Percentiles rank a stretch among this genome's conserved stretches.
phyloP scores from a whole-genome alignment of 1,284 basidiomycete species.

The Leccinum proximum region DNA sequence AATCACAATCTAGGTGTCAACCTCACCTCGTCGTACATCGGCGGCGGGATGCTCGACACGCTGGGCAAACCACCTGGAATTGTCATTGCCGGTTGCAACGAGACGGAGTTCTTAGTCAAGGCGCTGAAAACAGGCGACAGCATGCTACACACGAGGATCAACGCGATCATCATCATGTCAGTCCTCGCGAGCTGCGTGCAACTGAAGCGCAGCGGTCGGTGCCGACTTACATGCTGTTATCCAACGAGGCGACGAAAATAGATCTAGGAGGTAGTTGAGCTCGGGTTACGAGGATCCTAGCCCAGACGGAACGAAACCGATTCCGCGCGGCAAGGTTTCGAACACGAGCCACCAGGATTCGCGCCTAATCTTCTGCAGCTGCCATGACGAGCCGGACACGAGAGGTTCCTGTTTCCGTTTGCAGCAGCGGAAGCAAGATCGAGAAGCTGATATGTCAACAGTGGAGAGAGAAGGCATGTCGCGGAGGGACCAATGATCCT shows the following conservation, averaged over 20 bases:
- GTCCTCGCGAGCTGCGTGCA: neutral
- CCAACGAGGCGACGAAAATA: neutral
- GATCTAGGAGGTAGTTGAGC: neutral
- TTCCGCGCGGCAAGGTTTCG: neutral
- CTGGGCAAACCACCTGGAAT: neutral
- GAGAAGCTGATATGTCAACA: too few relatives aligned
- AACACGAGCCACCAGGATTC: neutral
- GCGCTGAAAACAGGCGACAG: neutral
- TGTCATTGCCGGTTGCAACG: neutral
- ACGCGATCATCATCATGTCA: neutral
- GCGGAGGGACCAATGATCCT: too few relatives aligned
- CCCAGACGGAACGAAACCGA: neutral
- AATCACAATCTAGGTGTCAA: neutral
- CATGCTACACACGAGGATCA: neutral
- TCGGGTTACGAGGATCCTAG: neutral
- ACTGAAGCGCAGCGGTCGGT: neutral
- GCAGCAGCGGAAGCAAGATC: too few relatives aligned
- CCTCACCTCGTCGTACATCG: neutral
- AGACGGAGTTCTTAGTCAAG: neutral
- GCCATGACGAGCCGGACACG: neutral
- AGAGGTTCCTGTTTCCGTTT: neutral
- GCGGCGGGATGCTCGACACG: neutral
- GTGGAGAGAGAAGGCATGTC: too few relatives aligned
- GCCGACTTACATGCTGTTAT: neutral
- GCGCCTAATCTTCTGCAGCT: neutral